Conservation (phyloP, 371 early-diverging fungal genomes). For the Smittium culicis region DNA sequence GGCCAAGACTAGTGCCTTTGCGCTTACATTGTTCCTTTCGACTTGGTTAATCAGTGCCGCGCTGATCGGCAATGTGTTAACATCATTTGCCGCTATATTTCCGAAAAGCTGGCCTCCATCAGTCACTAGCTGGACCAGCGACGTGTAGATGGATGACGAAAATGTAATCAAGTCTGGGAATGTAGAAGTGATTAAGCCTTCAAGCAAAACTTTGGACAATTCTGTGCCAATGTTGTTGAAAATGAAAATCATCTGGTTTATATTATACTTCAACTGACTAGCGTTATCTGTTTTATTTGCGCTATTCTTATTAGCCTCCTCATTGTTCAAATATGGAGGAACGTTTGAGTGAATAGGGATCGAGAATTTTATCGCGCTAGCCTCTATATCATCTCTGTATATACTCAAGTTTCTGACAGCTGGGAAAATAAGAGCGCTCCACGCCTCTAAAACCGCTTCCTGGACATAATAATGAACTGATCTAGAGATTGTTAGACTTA, state of each 20-base stretch:
- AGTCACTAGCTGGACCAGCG: background rate
- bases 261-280: background rate
- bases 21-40: background rate
- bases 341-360: conserved; percentile 24
- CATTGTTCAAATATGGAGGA: background rate
- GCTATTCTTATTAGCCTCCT: background rate
- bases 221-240: background rate
- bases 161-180: background rate
- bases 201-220: background rate
- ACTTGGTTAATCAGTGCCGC: background rate
- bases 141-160: background rate
- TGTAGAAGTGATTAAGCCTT: background rate
- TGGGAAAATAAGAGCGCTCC: conserved; percentile 21
- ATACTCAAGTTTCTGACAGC: conserved; percentile 26
- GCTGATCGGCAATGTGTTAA: background rate
- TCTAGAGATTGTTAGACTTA: conserved; percentile 43
- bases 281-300: background rate
- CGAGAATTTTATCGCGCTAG: conserved; percentile 9
- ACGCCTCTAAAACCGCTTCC: conserved; percentile 36
- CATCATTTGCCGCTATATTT: background rate
- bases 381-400: background rate
- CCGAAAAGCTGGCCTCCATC: background rate
- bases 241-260: background rate
- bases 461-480: conserved; percentile 48
- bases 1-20: background rate